Conservation (phyloP, 306 rosid genomes). For the Biancaea sappan region DNA sequence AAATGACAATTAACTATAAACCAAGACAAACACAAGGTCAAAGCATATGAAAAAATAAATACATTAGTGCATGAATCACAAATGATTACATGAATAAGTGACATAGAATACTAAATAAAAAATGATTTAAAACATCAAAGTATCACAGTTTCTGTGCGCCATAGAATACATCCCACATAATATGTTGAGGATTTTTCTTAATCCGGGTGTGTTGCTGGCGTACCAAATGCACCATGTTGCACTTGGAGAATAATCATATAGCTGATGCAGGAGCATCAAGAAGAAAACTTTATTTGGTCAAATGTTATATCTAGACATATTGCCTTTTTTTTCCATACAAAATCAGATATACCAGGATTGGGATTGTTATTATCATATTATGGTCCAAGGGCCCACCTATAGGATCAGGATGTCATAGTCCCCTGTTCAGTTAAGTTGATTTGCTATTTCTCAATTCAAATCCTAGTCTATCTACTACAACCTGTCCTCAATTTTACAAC, state of each 20-base stretch:
- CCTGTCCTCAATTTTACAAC: neutral
- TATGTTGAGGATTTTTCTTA: conserved; percentile 24
- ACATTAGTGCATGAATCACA: neutral
- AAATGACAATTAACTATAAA: conserved; percentile 18
- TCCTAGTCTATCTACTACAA: conserved; percentile 20
- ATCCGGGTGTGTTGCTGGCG: neutral
- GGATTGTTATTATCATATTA: too few species aligned
- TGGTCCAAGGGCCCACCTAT: too few species aligned
- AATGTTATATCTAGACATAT: conserved; percentile 12
- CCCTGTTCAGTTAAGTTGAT: neutral
- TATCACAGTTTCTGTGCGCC: conserved; percentile 4
- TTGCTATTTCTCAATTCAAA: neutral
- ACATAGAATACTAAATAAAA: conserved; percentile 2
- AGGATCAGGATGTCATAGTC: neutral
- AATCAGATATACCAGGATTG: conserved; percentile 2
- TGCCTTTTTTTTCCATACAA: neutral
- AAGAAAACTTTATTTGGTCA: conserved; percentile 11
- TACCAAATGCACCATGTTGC: neutral
- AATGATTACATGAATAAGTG: neutral
- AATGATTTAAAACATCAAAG: neutral
- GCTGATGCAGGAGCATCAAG: conserved; percentile 3
- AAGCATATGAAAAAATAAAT: neutral
- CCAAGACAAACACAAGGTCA: conserved; percentile 5
- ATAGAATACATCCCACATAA: neutral
- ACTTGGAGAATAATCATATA: neutral